Evolutionary conservation across 768 basidiomycete species (phyloP).

Genomic region (Hygrocybe coccinea): DNA sequence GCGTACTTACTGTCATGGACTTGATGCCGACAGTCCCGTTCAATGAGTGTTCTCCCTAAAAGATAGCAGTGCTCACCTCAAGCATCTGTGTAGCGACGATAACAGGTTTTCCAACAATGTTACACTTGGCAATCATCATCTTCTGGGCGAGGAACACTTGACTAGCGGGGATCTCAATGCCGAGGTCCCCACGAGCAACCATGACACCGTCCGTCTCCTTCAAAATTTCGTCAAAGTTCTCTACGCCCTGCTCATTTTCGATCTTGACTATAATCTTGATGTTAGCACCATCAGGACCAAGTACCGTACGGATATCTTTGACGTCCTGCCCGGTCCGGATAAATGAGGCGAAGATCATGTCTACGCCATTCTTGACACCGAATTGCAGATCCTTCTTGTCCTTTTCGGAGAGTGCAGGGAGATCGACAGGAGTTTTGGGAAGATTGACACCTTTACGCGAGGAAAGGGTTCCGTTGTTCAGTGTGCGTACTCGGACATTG

Average conservation of each 20-base stretch:
- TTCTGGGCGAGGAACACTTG: constrained; percentile 99
- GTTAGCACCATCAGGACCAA: constrained; percentile 90
- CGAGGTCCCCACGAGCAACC: constrained; percentile 99
- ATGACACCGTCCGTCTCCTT: constrained; percentile 96
- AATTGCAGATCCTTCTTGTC: constrained; percentile 94
- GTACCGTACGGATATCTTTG: constrained; percentile 83
- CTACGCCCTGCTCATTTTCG: constrained; percentile 98
- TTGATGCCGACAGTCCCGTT: constrained; percentile 23
- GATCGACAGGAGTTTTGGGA: constrained; percentile 95
- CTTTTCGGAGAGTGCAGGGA: constrained; percentile 95
- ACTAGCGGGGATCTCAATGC: constrained; percentile 99
- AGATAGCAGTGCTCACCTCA: constrained; percentile 50
- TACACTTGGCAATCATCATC: constrained; percentile 99
- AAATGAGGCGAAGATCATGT: constrained; percentile 99
- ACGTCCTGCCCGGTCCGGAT: constrained; percentile 96
- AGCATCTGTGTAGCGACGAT: constrained; percentile 99
- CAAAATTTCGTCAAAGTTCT: constrained; percentile 98
- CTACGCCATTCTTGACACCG: constrained; percentile 95
- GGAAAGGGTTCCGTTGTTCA: constrained; percentile 90
- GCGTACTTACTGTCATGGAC: constrained; percentile 82
- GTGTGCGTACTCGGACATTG: constrained; percentile 74
- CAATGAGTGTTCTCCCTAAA: not conserved
- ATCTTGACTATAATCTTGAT: constrained; percentile 99
- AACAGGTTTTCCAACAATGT: constrained; percentile 94
- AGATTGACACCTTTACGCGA: constrained; percentile 99